Base-by-base conservation (phyloP, 495 filamentous ascomycete genomes). In the Daldinia decipiens region DNA sequence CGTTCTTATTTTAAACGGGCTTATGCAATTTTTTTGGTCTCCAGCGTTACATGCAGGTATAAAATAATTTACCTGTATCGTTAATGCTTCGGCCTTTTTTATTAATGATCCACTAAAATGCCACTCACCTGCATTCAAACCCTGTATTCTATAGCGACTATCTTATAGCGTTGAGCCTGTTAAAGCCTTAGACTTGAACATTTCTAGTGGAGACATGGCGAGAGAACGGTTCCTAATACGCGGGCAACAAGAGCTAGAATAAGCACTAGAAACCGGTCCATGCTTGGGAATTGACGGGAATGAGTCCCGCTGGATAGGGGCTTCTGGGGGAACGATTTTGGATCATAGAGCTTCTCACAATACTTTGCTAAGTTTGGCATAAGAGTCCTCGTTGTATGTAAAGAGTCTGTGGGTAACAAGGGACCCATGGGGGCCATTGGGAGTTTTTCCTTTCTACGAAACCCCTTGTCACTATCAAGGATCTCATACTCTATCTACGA, bases 401-500 rank as follows among this genome's bases (percentile, higher is more conserved):
- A 21, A 56, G 31, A 56, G 53, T 56, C 53, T 17, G 53, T 56
- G 31, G 38, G 26, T 56, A 56, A 6, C 31, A 36, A 34, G 51
- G 26, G 24, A 29, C 27, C 27, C 24, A 53, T 53, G 27, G 15
- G 17, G 43, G 38, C 38, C 13, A 5, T 40, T 47, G 43, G 43
- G 19, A 8, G 12, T 31, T 27, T 31, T 53, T 9, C 27, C 50
- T 31, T 53, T 17, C 50, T 13, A 53, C 50, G 13, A 36, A 36
- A 12, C 17, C 31, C 31, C 36, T 26, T 17, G 36, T 45, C 36
- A 34, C 12, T 52, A 29, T 60, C 17, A 27, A 26, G 15, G 43
- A 51, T 52, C 29, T 56, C 53, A 56, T 56, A 56, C 29, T 56
- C 53, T 36, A 56, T 56, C 53, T 56, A 34, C 17, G 31, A 56